Evolutionary conservation across 192 early-diverging fungal species (phyloP).

Genomic region (Linnemannia zychae): DNA sequence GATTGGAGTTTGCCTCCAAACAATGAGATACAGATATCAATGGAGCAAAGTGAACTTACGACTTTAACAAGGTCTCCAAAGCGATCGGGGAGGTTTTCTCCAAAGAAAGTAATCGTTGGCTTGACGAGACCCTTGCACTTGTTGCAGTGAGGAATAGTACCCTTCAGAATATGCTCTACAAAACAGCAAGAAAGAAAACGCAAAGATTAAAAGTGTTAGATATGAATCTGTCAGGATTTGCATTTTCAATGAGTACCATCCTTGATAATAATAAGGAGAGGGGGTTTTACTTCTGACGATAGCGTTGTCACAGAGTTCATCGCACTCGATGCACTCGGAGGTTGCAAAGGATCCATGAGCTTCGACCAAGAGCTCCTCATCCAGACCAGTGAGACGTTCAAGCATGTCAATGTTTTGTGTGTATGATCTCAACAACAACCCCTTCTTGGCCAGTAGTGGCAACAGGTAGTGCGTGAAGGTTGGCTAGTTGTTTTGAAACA

Average conservation of each 20-base stretch:
- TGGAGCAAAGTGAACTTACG: constrained; percentile 30
- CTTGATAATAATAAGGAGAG: not conserved
- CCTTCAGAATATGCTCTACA: constrained; percentile 65
- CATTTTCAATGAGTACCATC: no score
- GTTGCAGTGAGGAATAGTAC: constrained; percentile 78
- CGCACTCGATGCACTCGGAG: constrained; percentile 83
- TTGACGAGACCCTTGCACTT: constrained; percentile 83
- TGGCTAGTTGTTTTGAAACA: constrained; percentile 62
- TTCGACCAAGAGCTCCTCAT: constrained; percentile 79
- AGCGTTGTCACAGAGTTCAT: constrained; percentile 39
- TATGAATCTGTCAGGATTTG: no score
- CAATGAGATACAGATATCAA: no score
- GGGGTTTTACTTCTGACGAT: constrained; percentile 39
- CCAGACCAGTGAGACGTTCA: constrained; percentile 87
- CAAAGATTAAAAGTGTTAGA: no score
- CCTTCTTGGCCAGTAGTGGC: constrained; percentile 77
- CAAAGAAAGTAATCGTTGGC: constrained; percentile 97
- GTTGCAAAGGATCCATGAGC: constrained; percentile 95
- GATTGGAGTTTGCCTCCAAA: no score
- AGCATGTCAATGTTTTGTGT: constrained; percentile 98
- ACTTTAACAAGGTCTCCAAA: constrained; percentile 70
- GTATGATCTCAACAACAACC: constrained; percentile 82
- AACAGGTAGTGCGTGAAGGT: constrained; percentile 92
- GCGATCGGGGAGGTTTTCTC: constrained; percentile 84
- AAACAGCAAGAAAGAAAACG: constrained; percentile 27